Base-by-base conservation (phyloP, 2,329 filamentous ascomycete species). In the Ceratocystis eucalypticola region DNA sequence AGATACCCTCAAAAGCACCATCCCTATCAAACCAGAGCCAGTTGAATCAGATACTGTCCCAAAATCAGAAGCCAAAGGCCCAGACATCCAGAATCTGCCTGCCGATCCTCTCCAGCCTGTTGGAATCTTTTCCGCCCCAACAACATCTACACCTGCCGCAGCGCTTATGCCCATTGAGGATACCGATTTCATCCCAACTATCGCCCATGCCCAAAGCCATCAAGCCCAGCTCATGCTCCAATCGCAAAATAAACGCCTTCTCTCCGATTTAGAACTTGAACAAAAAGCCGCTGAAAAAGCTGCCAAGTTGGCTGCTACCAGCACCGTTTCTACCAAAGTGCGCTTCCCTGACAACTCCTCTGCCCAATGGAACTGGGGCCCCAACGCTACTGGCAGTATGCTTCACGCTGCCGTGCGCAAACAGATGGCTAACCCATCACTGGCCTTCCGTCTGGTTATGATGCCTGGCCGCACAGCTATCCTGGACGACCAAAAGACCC, bases 341-440 rank as follows among this genome's bases (percentile, higher is more conserved):
- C 88, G 92, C 30, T 92, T 96, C 71, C 93, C 93, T 0, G 92
- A 97, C 73, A 89, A 92, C 71, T 88, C 86, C 67, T 85, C 87
- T 65, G 84, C 91, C 41, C 84, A 91, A 64, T 87, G 87, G 76
- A 82, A 80, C n/a, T 85, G 95, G 70, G 81, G 80, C 1, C 84
- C 84, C 22, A 74, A 78, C 1, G 87, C 92, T 65, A 91, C 88
- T 0, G 88, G 87, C 1, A 79, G 81, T 2, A 82, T 83, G 63
- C 78, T 99, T 1, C 91, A 97, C 75, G 78, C 80, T 15, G 90
- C 88, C 69, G 89, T 96, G 20, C 80, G 85, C 64, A 79, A 79
- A 55, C 84, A 93, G 69, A 86, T 99, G 74, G 82, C 84, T 1
- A 75, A 84, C 66, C 78, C 80, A 5, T 75, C 79, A 1, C 82